These are phyloP conservation scores for Backusella luteola DNA, from an alignment of 192 early-diverging fungal species.

Conservation along the genomic window DNA sequence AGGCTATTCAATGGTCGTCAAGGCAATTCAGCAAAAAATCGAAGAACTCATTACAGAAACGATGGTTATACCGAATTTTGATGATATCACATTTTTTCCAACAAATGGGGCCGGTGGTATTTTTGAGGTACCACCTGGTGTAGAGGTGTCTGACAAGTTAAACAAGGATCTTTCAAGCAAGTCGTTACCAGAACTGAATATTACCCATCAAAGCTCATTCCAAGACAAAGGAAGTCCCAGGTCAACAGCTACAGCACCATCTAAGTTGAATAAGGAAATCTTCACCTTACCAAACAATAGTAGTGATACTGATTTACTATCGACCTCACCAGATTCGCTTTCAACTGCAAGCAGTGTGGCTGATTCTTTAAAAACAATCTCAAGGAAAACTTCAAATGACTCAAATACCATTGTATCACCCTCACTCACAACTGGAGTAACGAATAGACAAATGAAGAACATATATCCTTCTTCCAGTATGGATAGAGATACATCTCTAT, in stretches of 20 bases:
- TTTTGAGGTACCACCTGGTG: constrained; percentile 37
- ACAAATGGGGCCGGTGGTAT: constrained; percentile 59
- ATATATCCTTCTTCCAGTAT: background rate
- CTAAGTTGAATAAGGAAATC: background rate
- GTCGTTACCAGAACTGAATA: constrained; percentile 27
- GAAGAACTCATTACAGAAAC: constrained; percentile 79
- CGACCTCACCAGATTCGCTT: background rate
- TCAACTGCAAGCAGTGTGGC: background rate
- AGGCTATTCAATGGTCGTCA: constrained; percentile 71
- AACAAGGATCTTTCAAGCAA: constrained; percentile 10
- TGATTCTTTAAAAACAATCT: background rate
- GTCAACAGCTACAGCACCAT: background rate
- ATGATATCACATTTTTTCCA: constrained; percentile 84
- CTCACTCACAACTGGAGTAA: background rate
- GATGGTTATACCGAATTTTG: constrained; percentile 88
- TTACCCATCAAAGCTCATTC: background rate
- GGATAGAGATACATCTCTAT: background rate
- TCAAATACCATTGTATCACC: background rate
- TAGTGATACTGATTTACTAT: background rate
- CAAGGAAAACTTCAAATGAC: background rate
- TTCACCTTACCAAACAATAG: background rate
- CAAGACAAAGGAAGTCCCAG: background rate
- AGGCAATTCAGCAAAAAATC: constrained; percentile 82
- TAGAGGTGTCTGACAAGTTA: background rate
- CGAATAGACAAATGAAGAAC: background rate